A percentile compares a stretch with the other conserved stretches of the same genome.
phyloP scores from a whole-genome alignment of 306 rosid species.

The Carpinus viminea region DNA sequence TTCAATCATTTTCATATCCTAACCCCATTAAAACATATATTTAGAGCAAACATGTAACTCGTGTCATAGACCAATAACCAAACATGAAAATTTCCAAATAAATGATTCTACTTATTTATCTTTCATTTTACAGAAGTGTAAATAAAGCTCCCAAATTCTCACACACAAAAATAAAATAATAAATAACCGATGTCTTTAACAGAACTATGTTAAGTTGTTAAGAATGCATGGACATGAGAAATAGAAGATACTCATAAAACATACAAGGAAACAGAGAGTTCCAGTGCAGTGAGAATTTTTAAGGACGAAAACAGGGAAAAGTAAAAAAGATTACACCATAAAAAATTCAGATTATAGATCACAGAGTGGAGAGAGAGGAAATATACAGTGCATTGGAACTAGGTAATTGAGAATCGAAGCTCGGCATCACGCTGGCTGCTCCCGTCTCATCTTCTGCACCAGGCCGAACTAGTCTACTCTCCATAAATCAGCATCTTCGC shows the following conservation, averaged over 20 bases:
- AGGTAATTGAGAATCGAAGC: conserved; percentile 45
- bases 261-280: neutral
- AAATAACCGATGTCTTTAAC: neutral
- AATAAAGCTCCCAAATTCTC: neutral
- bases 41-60: neutral
- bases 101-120: neutral
- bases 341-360: neutral
- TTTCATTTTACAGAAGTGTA: neutral
- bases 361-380: neutral
- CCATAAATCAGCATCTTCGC: conserved; percentile 32
- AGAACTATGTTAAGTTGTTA: neutral
- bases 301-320: neutral
- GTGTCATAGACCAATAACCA: neutral
- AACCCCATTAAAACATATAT: neutral
- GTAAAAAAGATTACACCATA: too few species aligned
- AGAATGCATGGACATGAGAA: neutral
- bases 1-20: conserved; percentile 1
- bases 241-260: neutral
- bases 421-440: conserved; percentile 48
- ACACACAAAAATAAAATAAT: neutral
- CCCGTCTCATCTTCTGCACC: conserved; percentile 53
- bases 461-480: conserved; percentile 30
- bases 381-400: conserved; percentile 34
- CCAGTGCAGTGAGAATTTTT: neutral
- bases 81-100: neutral